These are phyloP conservation scores for Phialophora expanda DNA, from an alignment of 2,329 filamentous ascomycete species.

Conservation along the genomic window DNA sequence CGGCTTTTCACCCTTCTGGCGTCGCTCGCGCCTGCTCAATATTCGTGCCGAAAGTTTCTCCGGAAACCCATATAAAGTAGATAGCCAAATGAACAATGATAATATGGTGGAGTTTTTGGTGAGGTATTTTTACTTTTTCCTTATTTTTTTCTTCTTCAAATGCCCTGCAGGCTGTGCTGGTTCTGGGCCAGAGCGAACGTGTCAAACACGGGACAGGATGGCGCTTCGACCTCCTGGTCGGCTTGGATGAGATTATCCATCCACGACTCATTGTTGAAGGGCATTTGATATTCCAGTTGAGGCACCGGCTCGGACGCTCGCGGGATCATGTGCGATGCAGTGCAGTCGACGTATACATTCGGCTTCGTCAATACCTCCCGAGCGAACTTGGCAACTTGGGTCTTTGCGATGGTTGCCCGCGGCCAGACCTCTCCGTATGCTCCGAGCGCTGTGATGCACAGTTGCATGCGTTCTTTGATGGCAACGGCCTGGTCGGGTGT, in stretches of 20 bases:
- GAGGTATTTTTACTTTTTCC: background rate
- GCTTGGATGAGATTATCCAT: conserved; percentile 34
- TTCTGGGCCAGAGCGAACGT: conserved; percentile 18
- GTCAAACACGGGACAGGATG: conserved; percentile 20
- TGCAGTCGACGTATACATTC: conserved; percentile 28
- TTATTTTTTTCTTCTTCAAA: background rate
- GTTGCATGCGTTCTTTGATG: conserved; percentile 43
- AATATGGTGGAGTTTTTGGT: background rate
- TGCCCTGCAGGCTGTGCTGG: conserved; percentile 1
- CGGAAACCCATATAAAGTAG: background rate
- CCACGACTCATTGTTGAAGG: conserved; percentile 35
- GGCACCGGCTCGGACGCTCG: conserved; percentile 19
- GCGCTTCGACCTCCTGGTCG: conserved; percentile 15
- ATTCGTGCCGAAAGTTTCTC: background rate
- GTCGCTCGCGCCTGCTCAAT: background rate
- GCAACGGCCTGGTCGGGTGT: conserved; percentile 35
- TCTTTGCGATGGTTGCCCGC: conserved; percentile 41
- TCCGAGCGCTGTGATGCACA: conserved; percentile 42
- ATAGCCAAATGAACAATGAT: background rate
- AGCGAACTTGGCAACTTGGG: conserved; percentile 40
- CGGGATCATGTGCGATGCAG: conserved; percentile 21
- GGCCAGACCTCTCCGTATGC: conserved; percentile 44
- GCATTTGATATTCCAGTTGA: conserved; percentile 29
- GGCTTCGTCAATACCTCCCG: conserved; percentile 35
- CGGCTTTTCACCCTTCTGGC: background rate